Conservation (phyloP, 192 early-diverging fungal genomes). For the Coemansia pectinata region DNA sequence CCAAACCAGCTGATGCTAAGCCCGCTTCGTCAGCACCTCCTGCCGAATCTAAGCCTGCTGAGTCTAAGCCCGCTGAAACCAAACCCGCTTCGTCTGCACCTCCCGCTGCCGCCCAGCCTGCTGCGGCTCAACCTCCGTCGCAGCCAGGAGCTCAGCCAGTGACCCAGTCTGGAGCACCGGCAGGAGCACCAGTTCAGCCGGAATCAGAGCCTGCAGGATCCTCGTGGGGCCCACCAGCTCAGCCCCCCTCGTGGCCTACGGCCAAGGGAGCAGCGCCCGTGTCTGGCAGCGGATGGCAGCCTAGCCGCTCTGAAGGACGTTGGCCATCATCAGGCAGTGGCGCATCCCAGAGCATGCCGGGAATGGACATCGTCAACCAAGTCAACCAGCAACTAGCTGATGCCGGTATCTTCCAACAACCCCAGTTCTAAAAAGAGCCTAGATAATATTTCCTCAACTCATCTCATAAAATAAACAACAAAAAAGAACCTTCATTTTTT, state of each 20-base stretch:
- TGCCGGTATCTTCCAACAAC: slow-evolving; percentile 25
- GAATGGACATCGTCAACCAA: slow-evolving; percentile 15
- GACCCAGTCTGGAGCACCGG: slow-evolving; percentile 3
- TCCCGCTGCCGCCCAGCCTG: neutral
- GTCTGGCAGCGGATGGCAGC: neutral
- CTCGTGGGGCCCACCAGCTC: neutral
- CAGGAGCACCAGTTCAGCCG: neutral
- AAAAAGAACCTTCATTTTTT: neutral
- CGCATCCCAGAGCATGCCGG: neutral
- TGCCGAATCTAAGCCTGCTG: too few relatives aligned
- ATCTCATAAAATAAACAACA: neutral
- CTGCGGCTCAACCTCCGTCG: neutral
- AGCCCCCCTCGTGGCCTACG: neutral
- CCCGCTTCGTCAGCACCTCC: too few relatives aligned
- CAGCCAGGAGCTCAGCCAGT: slow-evolving; percentile 8
- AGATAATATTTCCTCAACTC: neutral
- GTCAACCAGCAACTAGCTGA: slow-evolving; percentile 22
- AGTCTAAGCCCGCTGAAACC: too few relatives aligned
- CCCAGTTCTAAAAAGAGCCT: slow-evolving; percentile 8
- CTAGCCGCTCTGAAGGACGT: neutral
- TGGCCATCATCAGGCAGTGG: neutral
- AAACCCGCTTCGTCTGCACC: neutral
- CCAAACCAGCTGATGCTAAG: too few relatives aligned
- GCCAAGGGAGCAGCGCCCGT: slow-evolving; percentile 2
- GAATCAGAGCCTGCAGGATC: neutral